Evolutionary conservation across 768 basidiomycete genomes (phyloP), one percentile per base, ranked within the genome.

Genomic region (Mycena crocata): DNA sequence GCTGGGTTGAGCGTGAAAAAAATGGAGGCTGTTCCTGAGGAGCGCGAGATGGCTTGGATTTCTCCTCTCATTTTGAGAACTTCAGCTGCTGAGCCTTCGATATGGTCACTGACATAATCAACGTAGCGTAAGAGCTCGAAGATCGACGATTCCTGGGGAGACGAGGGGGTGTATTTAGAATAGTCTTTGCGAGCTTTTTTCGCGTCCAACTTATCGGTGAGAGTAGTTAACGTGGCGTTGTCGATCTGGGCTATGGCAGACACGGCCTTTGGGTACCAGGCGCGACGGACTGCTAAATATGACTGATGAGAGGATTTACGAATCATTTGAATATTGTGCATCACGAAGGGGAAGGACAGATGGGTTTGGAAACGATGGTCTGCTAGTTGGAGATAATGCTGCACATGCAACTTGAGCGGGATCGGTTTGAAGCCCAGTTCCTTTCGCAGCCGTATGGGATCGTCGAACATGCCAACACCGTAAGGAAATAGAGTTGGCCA

Each of bases 1-100:
- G 73, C 72, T 2, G 68, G 72, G 48, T 74, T 74, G 7, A 74
- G 28, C 1, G 72, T 74, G n/a, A 35, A 70, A 58, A 71, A 74
- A 3, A 72, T 17, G 26, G 58, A 62, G 5, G 66, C 50, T 4
- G 68, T 63, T 14, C 73, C 73, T n/a, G 34, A 30, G 12, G 24
- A 31, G 5, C 63, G 51, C 23, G 40, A 64, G n/a, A 74, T 54
- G 1, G 67, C 67, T 5, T 61, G 42, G 2, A 74, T 69, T 54
- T 74, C 67, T 17, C 69, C 60, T 1, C 67, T 44, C 72, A 72
- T 72, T 9, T 5, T 32, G 9, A 39, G 24, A 5, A 69, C 50
- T 30, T 63, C 64, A 0, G 48, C 57, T 6, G 54, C 35, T 5
- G 73, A 74, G 13, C 70, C 73, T n/a, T n/a, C n/a, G n/a, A n/a